A percentile compares a stretch with the other conserved stretches of the same genome.
phyloP scores from a whole-genome alignment of 768 basidiomycete species.

The Megacollybia marginata region DNA sequence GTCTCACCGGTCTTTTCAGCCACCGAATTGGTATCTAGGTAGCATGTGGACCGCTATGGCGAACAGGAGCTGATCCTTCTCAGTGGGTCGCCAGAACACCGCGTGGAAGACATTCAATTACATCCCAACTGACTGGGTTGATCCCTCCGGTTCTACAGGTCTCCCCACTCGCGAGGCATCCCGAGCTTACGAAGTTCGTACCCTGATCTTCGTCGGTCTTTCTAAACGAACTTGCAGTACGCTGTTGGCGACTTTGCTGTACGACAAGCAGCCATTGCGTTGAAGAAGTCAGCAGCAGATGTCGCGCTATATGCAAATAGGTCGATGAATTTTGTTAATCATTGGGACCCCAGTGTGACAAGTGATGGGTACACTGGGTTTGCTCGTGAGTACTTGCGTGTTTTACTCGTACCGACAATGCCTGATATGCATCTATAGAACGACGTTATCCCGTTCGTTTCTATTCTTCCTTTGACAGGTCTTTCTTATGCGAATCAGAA shows the following conservation, averaged over 20 bases:
- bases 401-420: too few species aligned
- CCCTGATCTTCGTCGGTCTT: not conserved
- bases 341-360: constrained; percentile 38
- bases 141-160: constrained; percentile 39
- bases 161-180: constrained; percentile 44
- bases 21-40: constrained; percentile 45
- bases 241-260: constrained; percentile 45
- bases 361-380: constrained; percentile 43
- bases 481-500: constrained; percentile 23
- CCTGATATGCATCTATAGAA: constrained; percentile 7
- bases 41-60: not conserved
- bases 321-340: constrained; percentile 45
- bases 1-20: constrained; percentile 17
- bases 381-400: constrained; percentile 12
- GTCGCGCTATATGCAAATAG: constrained; percentile 37
- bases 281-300: constrained; percentile 30
- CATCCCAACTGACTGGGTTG: constrained; percentile 41
- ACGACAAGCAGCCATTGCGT: constrained; percentile 37
- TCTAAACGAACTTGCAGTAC: constrained; percentile 22
- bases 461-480: not conserved
- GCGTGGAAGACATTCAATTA: constrained; percentile 44
- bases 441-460: constrained; percentile 31
- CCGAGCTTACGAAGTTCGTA: constrained; percentile 35
- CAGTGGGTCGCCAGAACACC: constrained; percentile 44
- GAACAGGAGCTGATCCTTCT: not conserved